Evolutionary conservation across 2,329 filamentous ascomycete species (phyloP).

Genomic region (Ascochyta fabae): DNA sequence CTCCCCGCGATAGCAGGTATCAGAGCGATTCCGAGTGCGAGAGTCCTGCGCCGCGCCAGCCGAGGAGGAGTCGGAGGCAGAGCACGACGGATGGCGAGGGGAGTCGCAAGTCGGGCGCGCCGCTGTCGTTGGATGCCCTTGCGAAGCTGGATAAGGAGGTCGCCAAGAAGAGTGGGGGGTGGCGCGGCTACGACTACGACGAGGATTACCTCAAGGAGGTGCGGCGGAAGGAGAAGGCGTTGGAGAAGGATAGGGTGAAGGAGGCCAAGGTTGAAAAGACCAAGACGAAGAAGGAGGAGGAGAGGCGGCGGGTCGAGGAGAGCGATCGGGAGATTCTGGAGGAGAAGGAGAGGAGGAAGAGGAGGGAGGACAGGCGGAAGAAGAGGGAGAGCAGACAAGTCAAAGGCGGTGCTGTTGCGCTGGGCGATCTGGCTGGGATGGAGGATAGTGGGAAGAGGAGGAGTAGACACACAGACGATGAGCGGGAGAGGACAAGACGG

Average conservation of each 20-base stretch:
- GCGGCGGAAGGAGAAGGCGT: slow-evolving; percentile 41
- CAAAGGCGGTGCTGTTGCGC: slow-evolving; percentile 16
- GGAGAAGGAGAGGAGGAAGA: slow-evolving; percentile 32
- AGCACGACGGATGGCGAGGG: slow-evolving; percentile 38
- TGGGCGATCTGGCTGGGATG: slow-evolving; percentile 26
- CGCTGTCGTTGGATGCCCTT: slow-evolving; percentile 64
- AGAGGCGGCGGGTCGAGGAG: slow-evolving; percentile 42
- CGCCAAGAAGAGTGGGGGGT: slow-evolving; percentile 56
- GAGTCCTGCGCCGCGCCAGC: slow-evolving; percentile 32
- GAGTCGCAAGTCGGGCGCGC: slow-evolving; percentile 34
- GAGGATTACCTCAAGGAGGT: slow-evolving; percentile 49
- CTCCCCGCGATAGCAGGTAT: slow-evolving; percentile 8
- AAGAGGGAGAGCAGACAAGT: slow-evolving; percentile 32
- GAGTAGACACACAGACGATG: slow-evolving; percentile 37
- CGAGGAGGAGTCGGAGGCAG: slow-evolving; percentile 25
- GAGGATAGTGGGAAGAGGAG: slow-evolving; percentile 33
- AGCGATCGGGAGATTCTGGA: slow-evolving; percentile 27
- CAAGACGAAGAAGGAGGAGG: slow-evolving; percentile 33
- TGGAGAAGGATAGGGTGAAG: slow-evolving; percentile 45
- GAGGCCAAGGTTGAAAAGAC: slow-evolving; percentile 41
- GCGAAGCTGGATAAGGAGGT: slow-evolving; percentile 71
- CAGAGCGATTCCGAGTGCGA: slow-evolving; percentile 44
- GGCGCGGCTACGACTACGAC: slow-evolving; percentile 51
- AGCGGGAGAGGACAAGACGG: slow-evolving; percentile 32
- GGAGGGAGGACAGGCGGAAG: slow-evolving; percentile 22